Evolutionary conservation across 495 filamentous ascomycete species (phyloP).

Genomic region (Neurospora discreta): DNA sequence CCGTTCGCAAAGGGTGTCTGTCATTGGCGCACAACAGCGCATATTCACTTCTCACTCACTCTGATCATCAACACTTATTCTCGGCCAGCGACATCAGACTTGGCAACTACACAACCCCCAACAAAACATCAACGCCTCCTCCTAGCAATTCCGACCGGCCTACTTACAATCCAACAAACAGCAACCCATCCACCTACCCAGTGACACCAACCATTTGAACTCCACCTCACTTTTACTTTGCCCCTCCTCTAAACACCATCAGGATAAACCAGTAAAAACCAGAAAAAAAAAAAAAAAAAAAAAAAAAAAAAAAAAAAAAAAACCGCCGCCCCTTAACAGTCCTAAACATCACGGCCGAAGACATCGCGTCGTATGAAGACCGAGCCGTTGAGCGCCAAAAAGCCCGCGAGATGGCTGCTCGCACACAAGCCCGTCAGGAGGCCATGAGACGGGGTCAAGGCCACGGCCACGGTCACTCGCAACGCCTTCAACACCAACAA

Average conservation of each 20-base stretch:
- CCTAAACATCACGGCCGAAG: conserved; percentile 67
- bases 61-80: background rate
- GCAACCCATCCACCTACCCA: background rate
- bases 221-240: background rate
- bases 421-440: conserved; percentile 2
- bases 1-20: background rate
- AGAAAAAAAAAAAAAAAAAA: no score
- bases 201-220: background rate
- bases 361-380: conserved; percentile 68
- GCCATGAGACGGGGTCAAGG: conserved; percentile 6
- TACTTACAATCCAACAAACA: background rate
- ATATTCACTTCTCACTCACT: background rate
- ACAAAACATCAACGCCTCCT: background rate
- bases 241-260: background rate
- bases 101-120: background rate
- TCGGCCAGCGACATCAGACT: background rate
- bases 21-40: background rate
- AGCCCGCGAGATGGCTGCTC: conserved; percentile 10
- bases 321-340: conserved; percentile 63
- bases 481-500: conserved; percentile 1
- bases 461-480: background rate
- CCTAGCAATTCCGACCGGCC: background rate
- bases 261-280: conserved; percentile 22
- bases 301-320: no score
- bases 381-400: conserved; percentile 22